A percentile compares a stretch with the other conserved stretches of the same genome.
Evolutionary conservation across 352 stramenopile species (phyloP).

Genomic region (Saprolegnia parasitica): DNA sequence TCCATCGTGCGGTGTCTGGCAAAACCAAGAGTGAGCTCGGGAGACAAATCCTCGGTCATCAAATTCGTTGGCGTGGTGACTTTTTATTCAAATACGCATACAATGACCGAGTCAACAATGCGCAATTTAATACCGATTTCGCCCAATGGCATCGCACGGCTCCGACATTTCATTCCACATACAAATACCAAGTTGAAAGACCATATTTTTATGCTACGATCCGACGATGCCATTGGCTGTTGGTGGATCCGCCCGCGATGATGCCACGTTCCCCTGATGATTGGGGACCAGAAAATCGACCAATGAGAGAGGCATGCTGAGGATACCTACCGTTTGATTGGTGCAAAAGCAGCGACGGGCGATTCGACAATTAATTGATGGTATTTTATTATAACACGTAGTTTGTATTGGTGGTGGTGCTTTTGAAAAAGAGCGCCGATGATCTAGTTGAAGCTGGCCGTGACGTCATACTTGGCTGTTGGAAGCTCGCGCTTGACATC

Average conservation of each 20-base stretch:
- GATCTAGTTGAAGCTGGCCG: slow-evolving; percentile 1
- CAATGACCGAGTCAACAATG: background rate
- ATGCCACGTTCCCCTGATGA: background rate
- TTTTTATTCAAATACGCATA: background rate
- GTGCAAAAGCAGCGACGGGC: background rate
- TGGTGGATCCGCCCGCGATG: background rate
- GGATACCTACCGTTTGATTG: background rate
- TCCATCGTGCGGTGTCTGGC: background rate
- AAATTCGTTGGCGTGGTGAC: background rate
- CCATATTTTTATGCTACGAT: background rate
- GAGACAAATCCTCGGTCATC: slow-evolving; percentile 13
- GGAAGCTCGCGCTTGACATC: background rate
- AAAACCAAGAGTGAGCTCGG: slow-evolving; percentile 1
- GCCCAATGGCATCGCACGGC: background rate
- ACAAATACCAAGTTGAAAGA: background rate
- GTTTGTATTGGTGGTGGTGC: background rate
- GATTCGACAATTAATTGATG: background rate
- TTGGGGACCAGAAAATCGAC: background rate
- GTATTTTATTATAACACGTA: background rate
- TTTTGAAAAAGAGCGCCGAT: background rate
- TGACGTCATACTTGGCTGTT: background rate
- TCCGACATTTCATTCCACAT: background rate
- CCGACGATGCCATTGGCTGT: background rate
- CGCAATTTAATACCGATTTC: background rate
- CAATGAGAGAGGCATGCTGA: background rate